Evolutionary conservation across 208 protist genomes (phyloP).

Genomic region (Herpetomonas tarakana): DNA sequence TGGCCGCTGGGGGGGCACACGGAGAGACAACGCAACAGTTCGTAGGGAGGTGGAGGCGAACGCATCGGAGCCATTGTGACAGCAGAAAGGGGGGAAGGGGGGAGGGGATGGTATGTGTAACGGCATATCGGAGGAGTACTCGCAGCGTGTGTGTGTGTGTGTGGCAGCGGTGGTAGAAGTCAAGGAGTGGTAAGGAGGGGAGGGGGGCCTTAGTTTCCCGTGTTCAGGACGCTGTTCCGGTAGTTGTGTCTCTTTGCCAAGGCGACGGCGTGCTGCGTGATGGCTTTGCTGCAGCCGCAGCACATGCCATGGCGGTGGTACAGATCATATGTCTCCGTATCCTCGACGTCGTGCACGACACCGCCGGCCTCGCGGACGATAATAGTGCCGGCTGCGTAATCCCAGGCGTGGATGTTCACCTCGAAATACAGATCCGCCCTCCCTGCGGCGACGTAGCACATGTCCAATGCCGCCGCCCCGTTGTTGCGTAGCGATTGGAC

Average conservation of each 20-base stretch:
- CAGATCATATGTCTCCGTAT: conserved; percentile 54
- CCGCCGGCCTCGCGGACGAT: conserved; percentile 88
- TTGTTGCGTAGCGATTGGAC: conserved; percentile 76
- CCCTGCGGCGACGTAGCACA: conserved; percentile 85
- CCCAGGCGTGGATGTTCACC: conserved; percentile 74
- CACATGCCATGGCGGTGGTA: conserved; percentile 46
- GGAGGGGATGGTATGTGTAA: no score
- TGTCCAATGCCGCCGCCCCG: conserved; percentile 73
- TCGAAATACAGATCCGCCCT: conserved; percentile 75
- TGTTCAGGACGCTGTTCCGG: conserved; percentile 26
- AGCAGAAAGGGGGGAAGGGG: no score
- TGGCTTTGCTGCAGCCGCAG: conserved; percentile 54
- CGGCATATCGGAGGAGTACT: no score
- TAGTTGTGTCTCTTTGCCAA: conserved; percentile 66
- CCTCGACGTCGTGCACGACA: conserved; percentile 81
- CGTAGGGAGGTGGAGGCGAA: no score
- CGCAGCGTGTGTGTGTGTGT: no score
- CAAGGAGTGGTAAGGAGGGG: no score
- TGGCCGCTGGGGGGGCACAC: no score
- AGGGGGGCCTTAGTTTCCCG: not conserved
- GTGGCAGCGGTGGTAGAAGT: no score
- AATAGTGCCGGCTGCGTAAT: conserved; percentile 72
- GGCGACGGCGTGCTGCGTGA: conserved; percentile 52
- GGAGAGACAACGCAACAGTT: no score
- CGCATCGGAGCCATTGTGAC: no score